phyloP scores from a whole-genome alignment of 2,329 filamentous ascomycete genomes.

The Incumbomyces lentus region DNA sequence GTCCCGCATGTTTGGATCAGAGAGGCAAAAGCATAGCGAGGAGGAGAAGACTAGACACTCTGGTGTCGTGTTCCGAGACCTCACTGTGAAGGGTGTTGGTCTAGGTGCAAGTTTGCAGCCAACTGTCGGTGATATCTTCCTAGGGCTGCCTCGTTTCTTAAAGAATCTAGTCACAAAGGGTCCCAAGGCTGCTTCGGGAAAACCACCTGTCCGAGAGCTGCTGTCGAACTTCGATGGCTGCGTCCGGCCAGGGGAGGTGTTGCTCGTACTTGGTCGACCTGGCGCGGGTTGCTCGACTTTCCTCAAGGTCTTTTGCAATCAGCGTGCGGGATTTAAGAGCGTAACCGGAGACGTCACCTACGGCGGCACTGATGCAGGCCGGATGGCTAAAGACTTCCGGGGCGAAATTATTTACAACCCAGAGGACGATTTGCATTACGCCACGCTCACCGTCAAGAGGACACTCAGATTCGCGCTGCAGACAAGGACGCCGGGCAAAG shows the following conservation, averaged over 20 bases:
- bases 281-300: constrained; percentile 62
- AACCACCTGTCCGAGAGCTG: constrained; percentile 52
- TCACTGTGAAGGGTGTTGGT: constrained; percentile 61
- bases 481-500: constrained; percentile 55
- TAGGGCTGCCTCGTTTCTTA: constrained; percentile 38
- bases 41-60: constrained; percentile 60
- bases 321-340: constrained; percentile 47
- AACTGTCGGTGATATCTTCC: constrained; percentile 46
- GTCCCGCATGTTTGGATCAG: constrained; percentile 60
- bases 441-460: constrained; percentile 64
- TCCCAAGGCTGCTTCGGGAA: constrained; percentile 23
- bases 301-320: constrained; percentile 59
- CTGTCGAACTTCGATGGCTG: constrained; percentile 57
- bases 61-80: constrained; percentile 58
- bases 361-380: constrained; percentile 44
- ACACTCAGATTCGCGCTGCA: constrained; percentile 64
- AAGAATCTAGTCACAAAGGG: constrained; percentile 34
- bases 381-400: constrained; percentile 40
- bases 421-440: constrained; percentile 67
- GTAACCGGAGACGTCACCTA: constrained; percentile 47
- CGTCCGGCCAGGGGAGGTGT: constrained; percentile 62
- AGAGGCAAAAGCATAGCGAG: constrained; percentile 54
- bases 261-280: constrained; percentile 57
- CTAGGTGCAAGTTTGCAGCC: constrained; percentile 53
- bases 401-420: constrained; percentile 58